Percentiles rank a stretch among this genome's conserved stretches.
Conservation (phyloP, 2,329 filamentous ascomycete species). For the Shiraia bambusicola region DNA sequence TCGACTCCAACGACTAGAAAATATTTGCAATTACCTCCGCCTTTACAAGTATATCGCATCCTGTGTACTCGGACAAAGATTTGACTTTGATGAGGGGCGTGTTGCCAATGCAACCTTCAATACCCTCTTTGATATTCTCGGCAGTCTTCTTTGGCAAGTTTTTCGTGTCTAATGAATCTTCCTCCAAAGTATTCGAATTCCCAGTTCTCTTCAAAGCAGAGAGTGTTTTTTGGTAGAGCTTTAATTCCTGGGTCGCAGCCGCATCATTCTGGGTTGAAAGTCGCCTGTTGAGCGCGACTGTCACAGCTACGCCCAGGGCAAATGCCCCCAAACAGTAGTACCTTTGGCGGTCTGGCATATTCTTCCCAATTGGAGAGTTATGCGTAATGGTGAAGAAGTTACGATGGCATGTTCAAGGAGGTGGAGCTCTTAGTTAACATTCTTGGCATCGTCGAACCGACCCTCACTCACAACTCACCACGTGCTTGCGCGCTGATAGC, state of each 20-base stretch:
- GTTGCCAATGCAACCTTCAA: conserved; percentile 90
- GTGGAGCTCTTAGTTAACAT: conserved; percentile 27
- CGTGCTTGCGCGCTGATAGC: conserved; percentile 22
- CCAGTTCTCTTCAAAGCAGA: conserved; percentile 27
- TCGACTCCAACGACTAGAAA: background rate
- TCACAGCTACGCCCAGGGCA: conserved; percentile 72
- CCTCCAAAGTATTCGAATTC: conserved; percentile 27
- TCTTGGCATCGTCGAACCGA: conserved; percentile 40
- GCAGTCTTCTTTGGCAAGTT: conserved; percentile 12
- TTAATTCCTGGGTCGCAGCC: conserved; percentile 18
- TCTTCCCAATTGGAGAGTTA: background rate
- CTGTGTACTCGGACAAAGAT: conserved; percentile 81
- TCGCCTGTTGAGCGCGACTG: conserved; percentile 40
- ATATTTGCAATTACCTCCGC: conserved; percentile 62
- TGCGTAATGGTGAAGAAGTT: background rate
- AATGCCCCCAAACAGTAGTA: conserved; percentile 73
- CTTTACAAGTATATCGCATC: conserved; percentile 87
- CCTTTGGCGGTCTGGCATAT: conserved; percentile 43
- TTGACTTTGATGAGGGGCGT: conserved; percentile 86
- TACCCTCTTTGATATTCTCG: conserved; percentile 66
- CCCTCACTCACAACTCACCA: conserved; percentile 26
- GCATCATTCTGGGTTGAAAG: conserved; percentile 20
- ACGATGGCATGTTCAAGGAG: conserved; percentile 10
- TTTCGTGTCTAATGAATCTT: conserved; percentile 23
- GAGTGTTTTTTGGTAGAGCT: conserved; percentile 22